A percentile compares a stretch with the other conserved stretches of the same genome.
Evolutionary conservation across 1,284 basidiomycete genomes (phyloP).

Genomic region (Boletus sp.): DNA sequence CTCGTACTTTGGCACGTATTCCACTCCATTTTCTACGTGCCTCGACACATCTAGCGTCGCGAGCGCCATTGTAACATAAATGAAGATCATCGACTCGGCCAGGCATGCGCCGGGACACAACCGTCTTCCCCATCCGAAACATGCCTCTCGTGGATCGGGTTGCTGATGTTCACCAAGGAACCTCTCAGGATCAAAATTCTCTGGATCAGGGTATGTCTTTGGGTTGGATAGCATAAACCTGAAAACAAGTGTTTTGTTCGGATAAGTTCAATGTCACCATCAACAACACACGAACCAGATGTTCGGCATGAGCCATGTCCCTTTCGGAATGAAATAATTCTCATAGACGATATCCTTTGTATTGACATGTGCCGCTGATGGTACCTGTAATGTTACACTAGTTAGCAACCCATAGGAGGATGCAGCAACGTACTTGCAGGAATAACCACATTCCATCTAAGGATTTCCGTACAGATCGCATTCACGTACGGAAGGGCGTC

Average conservation of each 20-base stretch:
- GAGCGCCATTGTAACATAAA: slow-evolving; percentile 15
- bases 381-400: too few species aligned
- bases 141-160: slow-evolving; percentile 5
- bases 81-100: slow-evolving; percentile 15
- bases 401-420: too few species aligned
- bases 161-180: background rate
- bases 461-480: background rate
- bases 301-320: background rate
- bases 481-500: background rate
- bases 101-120: slow-evolving; percentile 13
- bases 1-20: slow-evolving; percentile 9
- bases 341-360: background rate
- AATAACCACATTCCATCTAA: background rate
- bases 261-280: too few species aligned
- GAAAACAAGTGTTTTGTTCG: background rate
- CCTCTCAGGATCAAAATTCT: background rate
- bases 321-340: background rate
- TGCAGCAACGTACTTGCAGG: background rate
- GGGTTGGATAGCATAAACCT: background rate
- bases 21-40: slow-evolving; percentile 5
- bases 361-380: too few species aligned
- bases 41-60: slow-evolving; percentile 14
- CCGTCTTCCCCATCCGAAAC: slow-evolving; percentile 3
- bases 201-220: background rate
- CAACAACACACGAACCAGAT: background rate